A percentile compares a stretch with the other conserved stretches of the same genome.
phyloP scores from a whole-genome alignment of 2,329 filamentous ascomycete genomes.

The Neobulgaria alba region DNA sequence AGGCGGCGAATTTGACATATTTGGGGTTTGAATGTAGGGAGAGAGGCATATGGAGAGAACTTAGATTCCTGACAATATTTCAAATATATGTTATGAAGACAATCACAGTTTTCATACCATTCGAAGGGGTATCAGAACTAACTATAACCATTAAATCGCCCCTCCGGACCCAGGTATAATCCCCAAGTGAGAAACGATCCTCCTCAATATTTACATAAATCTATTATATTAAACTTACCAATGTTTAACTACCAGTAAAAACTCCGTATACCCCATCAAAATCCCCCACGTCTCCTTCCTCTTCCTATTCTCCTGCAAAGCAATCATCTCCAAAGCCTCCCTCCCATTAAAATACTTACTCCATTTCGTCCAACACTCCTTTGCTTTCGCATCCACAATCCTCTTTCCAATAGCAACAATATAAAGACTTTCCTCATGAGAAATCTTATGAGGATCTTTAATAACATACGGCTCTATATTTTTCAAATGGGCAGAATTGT shows the following conservation, averaged over 20 bases:
- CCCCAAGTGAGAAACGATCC: too few relatives aligned
- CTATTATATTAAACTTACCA: too few relatives aligned
- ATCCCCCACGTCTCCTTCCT: slow-evolving; percentile 69
- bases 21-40: too few relatives aligned
- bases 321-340: slow-evolving; percentile 77
- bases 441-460: slow-evolving; percentile 68
- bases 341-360: slow-evolving; percentile 80
- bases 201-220: too few relatives aligned
- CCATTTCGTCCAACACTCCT: slow-evolving; percentile 63
- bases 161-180: too few relatives aligned
- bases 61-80: too few relatives aligned
- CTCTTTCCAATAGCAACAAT: slow-evolving; percentile 50
- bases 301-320: slow-evolving; percentile 78
- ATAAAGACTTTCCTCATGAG: slow-evolving; percentile 68
- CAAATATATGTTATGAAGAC: too few relatives aligned
- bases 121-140: too few relatives aligned
- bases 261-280: slow-evolving; percentile 56
- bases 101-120: too few relatives aligned
- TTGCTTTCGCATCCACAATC: slow-evolving; percentile 41
- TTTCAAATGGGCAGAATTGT: slow-evolving; percentile 48
- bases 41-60: too few relatives aligned
- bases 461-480: slow-evolving; percentile 59
- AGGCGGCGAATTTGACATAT: too few relatives aligned
- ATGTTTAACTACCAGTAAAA: slow-evolving; percentile 58
- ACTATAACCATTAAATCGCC: too few relatives aligned